Conservation (phyloP, 1,284 basidiomycete species). For the Cryptococcus amylolentus region DNA sequence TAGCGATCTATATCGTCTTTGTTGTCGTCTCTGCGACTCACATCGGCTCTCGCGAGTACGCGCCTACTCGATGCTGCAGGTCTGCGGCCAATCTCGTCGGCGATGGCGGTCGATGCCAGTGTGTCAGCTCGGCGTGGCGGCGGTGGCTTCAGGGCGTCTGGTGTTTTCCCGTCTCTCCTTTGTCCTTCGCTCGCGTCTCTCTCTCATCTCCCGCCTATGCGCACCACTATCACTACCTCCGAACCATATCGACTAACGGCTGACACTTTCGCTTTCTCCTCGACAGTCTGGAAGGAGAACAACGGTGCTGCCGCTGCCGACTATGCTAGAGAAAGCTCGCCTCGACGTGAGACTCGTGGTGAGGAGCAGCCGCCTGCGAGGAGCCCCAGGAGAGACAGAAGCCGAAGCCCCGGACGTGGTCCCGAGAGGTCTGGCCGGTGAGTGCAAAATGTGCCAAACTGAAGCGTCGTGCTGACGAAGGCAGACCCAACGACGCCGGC, state of each 20-base stretch:
- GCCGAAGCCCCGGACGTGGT: conserved; percentile 24
- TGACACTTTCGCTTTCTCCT: conserved; percentile 3
- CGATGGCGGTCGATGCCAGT: too few species aligned
- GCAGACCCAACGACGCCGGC: conserved; percentile 5
- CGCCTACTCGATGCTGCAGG: too few species aligned
- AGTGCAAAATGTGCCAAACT: conserved; percentile 8
- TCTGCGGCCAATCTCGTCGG: too few species aligned
- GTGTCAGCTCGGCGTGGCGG: too few species aligned
- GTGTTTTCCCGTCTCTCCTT: neutral
- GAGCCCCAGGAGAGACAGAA: conserved; percentile 28
- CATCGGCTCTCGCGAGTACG: neutral
- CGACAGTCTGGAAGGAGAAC: conserved; percentile 40
- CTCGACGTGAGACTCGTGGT: conserved; percentile 21
- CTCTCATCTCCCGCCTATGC: too few species aligned
- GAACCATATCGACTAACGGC: conserved; percentile 9
- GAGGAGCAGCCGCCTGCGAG: conserved; percentile 9
- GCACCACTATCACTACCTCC: too few species aligned
- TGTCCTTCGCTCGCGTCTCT: conserved; percentile 1
- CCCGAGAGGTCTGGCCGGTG: conserved; percentile 33
- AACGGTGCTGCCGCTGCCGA: neutral
- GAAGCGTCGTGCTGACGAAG: neutral
- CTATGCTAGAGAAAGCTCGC: conserved; percentile 25
- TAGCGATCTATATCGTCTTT: neutral
- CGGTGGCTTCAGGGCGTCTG: too few species aligned
- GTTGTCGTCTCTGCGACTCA: neutral